phyloP scores from a whole-genome alignment of 805 yeast species.

The Hagleromyces aurorensis region DNA sequence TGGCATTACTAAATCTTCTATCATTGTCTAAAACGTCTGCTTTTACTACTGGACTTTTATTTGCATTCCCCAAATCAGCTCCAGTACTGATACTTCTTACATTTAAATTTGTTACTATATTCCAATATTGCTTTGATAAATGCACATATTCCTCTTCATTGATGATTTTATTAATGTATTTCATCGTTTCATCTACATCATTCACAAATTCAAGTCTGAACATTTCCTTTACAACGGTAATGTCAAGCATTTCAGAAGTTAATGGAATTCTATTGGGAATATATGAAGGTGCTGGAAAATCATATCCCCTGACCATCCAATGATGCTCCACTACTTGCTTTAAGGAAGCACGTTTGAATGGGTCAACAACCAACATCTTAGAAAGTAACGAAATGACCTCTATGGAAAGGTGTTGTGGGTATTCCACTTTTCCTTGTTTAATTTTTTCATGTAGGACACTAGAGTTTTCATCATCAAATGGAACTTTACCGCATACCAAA shows the following conservation, averaged over 20 bases:
- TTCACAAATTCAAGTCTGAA: slow-evolving; percentile 71
- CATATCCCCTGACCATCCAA: slow-evolving; percentile 91
- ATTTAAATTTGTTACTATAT: slow-evolving; percentile 9
- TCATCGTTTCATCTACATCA: slow-evolving; percentile 45
- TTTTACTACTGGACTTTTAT: slow-evolving; percentile 1
- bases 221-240: slow-evolving; percentile 66
- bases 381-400: slow-evolving; percentile 76
- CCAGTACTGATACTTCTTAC: slow-evolving; percentile 9
- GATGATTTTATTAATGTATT: slow-evolving; percentile 50
- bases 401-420: slow-evolving; percentile 71
- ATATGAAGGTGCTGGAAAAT: slow-evolving; percentile 58
- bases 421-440: slow-evolving; percentile 85
- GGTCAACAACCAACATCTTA: slow-evolving; percentile 89
- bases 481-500: slow-evolving; percentile 94
- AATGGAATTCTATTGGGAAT: slow-evolving; percentile 76
- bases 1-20: slow-evolving; percentile 2
- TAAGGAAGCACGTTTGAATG: slow-evolving; percentile 68
- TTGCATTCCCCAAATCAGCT: slow-evolving; percentile 4
- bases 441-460: slow-evolving; percentile 89
- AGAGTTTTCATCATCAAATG: slow-evolving; percentile 93
- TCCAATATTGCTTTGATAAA: slow-evolving; percentile 26
- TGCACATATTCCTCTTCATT: slow-evolving; percentile 51
- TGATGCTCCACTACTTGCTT: slow-evolving; percentile 80
- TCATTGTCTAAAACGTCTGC: slow-evolving; percentile 3
- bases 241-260: slow-evolving; percentile 27